phyloP scores from a whole-genome alignment of 306 rosid species.

The Hippophae gyantsensis region DNA sequence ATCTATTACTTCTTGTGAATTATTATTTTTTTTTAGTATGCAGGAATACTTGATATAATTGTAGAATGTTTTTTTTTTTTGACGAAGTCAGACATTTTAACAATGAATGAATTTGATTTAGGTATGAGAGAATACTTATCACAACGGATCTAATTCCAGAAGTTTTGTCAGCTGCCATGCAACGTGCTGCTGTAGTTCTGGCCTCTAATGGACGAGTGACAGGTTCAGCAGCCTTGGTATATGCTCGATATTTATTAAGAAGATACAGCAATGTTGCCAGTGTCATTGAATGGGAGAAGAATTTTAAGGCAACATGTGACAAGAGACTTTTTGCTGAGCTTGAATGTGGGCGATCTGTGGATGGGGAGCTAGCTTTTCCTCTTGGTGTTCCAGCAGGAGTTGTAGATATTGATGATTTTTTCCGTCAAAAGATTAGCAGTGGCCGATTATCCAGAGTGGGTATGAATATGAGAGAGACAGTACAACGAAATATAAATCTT shows the following conservation, averaged over 20 bases:
- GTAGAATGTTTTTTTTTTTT: background rate
- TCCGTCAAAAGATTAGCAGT: constrained; percentile 77
- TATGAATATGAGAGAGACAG: constrained; percentile 70
- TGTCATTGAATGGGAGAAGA: constrained; percentile 83
- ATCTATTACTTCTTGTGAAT: too few species aligned
- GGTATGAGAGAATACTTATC: constrained; percentile 79
- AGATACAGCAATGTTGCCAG: constrained; percentile 59
- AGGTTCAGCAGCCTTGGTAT: constrained; percentile 53
- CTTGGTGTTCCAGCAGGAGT: constrained; percentile 92
- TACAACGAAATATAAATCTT: constrained; percentile 57
- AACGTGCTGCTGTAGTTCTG: constrained; percentile 50
- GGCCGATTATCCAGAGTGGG: constrained; percentile 77
- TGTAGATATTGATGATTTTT: constrained; percentile 85
- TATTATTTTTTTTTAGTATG: too few species aligned
- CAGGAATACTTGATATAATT: too few species aligned
- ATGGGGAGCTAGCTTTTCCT: constrained; percentile 72
- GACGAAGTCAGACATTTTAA: constrained; percentile 11
- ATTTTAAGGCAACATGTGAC: constrained; percentile 55
- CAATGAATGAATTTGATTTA: constrained; percentile 40
- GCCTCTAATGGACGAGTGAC: constrained; percentile 70
- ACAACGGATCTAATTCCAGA: constrained; percentile 81
- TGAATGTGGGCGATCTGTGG: constrained; percentile 39
- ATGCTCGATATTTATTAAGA: constrained; percentile 59
- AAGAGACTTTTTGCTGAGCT: constrained; percentile 75
- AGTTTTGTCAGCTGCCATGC: constrained; percentile 54